Conservation (phyloP, 768 basidiomycete genomes). For the Tephrocybe sp. region DNA sequence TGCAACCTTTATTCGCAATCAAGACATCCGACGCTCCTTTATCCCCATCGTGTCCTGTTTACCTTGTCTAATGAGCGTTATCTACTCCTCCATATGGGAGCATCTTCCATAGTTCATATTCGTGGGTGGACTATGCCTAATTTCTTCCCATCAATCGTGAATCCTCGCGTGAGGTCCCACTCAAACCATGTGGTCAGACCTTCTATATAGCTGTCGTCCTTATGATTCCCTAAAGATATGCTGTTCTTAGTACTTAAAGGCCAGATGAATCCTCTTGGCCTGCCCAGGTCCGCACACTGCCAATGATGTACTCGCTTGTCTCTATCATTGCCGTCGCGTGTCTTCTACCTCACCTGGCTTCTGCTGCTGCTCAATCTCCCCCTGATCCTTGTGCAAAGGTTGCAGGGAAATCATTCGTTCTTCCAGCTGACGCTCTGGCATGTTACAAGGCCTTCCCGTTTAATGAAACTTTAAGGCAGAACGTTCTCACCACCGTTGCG, state of each 20-base stretch:
- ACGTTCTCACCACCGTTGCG: slow-evolving; percentile 46
- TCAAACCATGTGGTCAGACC: slow-evolving; percentile 2
- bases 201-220: background rate
- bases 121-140: slow-evolving; percentile 3
- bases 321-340: slow-evolving; percentile 3
- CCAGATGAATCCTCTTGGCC: background rate
- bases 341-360: slow-evolving; percentile 9
- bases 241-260: background rate
- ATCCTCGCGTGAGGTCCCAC: background rate
- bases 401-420: slow-evolving; percentile 43
- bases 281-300: background rate
- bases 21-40: too few relatives aligned
- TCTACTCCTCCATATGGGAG: slow-evolving; percentile 4
- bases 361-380: slow-evolving; percentile 24
- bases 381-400: slow-evolving; percentile 40
- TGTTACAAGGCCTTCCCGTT: slow-evolving; percentile 60
- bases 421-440: slow-evolving; percentile 54
- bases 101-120: background rate
- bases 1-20: too few relatives aligned
- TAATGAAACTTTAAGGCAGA: slow-evolving; percentile 55
- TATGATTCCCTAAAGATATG: background rate
- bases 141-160: background rate
- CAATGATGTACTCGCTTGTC: slow-evolving; percentile 6
- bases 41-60: background rate
- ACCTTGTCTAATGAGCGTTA: background rate